Percentiles rank a stretch among this genome's conserved stretches.
Evolutionary conservation across 176 grass and related monocot species (phyloP).

Genomic region (Saccharum officinarum): DNA sequence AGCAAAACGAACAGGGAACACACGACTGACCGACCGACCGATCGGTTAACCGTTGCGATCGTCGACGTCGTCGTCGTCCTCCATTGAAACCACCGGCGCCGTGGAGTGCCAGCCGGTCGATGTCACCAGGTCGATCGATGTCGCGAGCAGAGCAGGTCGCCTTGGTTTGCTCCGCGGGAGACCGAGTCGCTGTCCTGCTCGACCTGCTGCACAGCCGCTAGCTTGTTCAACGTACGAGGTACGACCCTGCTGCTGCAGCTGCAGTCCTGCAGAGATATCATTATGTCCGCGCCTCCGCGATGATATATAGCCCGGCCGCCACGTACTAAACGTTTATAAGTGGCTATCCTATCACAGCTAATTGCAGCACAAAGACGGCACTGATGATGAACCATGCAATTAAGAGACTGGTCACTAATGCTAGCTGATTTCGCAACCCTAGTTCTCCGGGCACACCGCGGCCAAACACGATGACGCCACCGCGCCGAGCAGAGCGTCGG

Average conservation of each 20-base stretch:
- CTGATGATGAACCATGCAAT: no score
- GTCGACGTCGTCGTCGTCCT: not conserved
- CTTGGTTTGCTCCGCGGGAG: not conserved
- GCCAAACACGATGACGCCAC: not conserved
- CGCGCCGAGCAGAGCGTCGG: no score
- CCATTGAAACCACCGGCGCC: not conserved
- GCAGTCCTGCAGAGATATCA: not conserved
- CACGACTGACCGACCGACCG: not conserved
- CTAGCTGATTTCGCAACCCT: not conserved
- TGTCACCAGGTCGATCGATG: not conserved
- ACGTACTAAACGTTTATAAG: not conserved
- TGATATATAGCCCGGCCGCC: no score
- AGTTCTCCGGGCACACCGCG: no score
- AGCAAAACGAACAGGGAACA: no score
- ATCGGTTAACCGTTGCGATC: slow-evolving; percentile 3
- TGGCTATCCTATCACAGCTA: not conserved
- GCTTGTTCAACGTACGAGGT: no score
- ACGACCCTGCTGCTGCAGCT: not conserved
- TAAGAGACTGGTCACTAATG: not conserved
- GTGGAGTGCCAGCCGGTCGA: not conserved
- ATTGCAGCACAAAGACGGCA: not conserved
- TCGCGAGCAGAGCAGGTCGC: not conserved
- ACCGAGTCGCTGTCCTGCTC: not conserved
- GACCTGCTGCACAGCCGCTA: no score
- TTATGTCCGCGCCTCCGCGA: no score